These are phyloP conservation scores for Colletotrichum nymphaeae DNA, from an alignment of 2,329 filamentous ascomycete species.

Conservation along the genomic window DNA sequence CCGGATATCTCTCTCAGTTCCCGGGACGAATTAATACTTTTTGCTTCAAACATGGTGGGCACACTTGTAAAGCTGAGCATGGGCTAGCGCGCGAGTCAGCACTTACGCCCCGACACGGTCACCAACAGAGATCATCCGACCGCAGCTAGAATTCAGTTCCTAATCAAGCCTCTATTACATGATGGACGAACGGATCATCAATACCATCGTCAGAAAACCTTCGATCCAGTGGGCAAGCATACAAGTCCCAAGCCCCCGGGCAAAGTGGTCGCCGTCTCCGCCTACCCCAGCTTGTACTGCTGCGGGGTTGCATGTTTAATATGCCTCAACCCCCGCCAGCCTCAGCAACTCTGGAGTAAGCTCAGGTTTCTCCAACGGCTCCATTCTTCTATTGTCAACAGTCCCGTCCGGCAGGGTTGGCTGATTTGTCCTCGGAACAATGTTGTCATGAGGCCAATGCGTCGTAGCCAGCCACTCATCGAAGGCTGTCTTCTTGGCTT, in stretches of 20 bases:
- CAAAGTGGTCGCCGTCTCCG: neutral
- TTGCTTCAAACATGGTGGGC: neutral
- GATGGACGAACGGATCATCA: no score
- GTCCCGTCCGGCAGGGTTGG: conserved; percentile 35
- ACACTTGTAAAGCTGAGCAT: neutral
- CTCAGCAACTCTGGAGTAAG: conserved; percentile 2
- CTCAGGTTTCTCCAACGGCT: conserved; percentile 16
- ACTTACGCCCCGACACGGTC: no score
- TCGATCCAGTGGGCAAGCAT: neutral
- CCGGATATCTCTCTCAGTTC: neutral
- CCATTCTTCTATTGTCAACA: conserved; percentile 24
- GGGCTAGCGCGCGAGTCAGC: no score
- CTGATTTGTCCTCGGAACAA: conserved; percentile 42
- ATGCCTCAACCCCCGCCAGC: neutral
- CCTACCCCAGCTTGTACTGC: no score
- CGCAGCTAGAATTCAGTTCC: no score
- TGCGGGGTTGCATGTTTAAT: neutral
- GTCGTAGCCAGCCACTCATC: conserved; percentile 40
- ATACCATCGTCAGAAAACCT: neutral
- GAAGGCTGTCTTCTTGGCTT: conserved; percentile 38
- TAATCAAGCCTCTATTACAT: no score
- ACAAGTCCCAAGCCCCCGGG: neutral
- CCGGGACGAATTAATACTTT: neutral
- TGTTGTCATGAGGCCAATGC: conserved; percentile 50
- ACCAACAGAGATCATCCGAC: no score